phyloP scores from a whole-genome alignment of 768 basidiomycete genomes.

The Trametes cingulata region DNA sequence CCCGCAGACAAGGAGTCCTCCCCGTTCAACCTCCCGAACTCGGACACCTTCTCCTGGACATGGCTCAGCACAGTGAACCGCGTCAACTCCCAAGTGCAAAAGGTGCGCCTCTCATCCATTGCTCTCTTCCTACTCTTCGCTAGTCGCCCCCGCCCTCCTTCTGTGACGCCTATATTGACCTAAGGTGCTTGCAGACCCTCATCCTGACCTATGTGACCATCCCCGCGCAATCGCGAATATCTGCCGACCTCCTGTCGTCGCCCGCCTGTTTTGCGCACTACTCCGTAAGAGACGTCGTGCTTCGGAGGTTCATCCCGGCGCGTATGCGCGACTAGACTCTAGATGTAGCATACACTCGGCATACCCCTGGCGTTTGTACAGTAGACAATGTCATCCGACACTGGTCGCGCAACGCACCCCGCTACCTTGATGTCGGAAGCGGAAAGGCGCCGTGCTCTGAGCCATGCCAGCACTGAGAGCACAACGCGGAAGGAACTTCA shows the following conservation, averaged over 20 bases:
- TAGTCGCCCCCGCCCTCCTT: no score
- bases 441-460: no score
- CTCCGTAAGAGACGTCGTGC: constrained; percentile 78
- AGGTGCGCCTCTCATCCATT: constrained; percentile 50
- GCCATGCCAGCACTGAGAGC: neutral
- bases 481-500: neutral
- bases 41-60: constrained; percentile 81
- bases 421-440: no score
- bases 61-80: constrained; percentile 98
- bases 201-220: constrained; percentile 92
- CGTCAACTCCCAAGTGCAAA: constrained; percentile 95
- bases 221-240: constrained; percentile 65
- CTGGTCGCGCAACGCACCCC: no score
- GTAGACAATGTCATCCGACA: neutral
- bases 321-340: constrained; percentile 86
- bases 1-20: constrained; percentile 67
- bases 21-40: constrained; percentile 63
- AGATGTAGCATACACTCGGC: constrained; percentile 19
- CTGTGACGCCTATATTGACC: no score
- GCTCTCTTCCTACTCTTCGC: no score
- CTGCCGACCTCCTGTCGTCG: constrained; percentile 53
- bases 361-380: neutral
- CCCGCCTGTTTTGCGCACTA: constrained; percentile 79
- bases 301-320: constrained; percentile 87
- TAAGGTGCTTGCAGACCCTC: constrained; percentile 65